These are phyloP conservation scores for Entomortierella lignicola DNA, from an alignment of 192 early-diverging fungal species.

Conservation along the genomic window DNA sequence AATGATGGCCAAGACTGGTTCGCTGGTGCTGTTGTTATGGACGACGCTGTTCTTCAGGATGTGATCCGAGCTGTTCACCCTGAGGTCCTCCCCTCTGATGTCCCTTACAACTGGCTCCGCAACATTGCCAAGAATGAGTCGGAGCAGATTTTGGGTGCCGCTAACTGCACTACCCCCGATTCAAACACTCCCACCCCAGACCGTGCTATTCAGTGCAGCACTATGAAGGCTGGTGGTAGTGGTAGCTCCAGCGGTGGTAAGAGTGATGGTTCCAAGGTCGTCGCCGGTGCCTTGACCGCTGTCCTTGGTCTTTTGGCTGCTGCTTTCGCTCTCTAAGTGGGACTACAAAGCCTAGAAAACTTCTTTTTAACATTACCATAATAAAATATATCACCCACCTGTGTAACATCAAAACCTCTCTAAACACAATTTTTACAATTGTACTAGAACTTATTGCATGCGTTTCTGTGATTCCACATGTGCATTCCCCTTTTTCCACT, in stretches of 20 bases:
- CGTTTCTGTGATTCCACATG: background rate
- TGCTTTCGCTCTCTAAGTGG: constrained; percentile 14
- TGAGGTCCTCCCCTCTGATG: constrained; percentile 57
- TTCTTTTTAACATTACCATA: too few relatives aligned
- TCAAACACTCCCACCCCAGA: constrained; percentile 32
- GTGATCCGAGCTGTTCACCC: constrained; percentile 74
- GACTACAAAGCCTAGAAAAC: background rate
- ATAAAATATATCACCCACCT: too few relatives aligned
- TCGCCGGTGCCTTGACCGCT: constrained; percentile 26
- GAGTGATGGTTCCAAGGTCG: constrained; percentile 27
- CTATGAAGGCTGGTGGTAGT: constrained; percentile 52
- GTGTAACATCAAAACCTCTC: background rate
- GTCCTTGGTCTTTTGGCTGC: constrained; percentile 23
- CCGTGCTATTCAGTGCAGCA: constrained; percentile 39
- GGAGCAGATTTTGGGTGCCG: constrained; percentile 54
- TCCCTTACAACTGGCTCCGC: constrained; percentile 75
- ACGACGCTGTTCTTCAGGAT: constrained; percentile 78
- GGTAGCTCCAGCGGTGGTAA: constrained; percentile 11
- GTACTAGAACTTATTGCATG: background rate
- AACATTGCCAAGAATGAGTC: constrained; percentile 69
- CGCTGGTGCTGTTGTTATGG: constrained; percentile 71
- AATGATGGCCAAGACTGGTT: constrained; percentile 79
- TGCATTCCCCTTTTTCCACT: background rate
- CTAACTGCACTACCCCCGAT: constrained; percentile 68
- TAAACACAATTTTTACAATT: background rate